phyloP scores from a whole-genome alignment of 2,329 filamentous ascomycete species.

The Colletotrichum zoysiae region DNA sequence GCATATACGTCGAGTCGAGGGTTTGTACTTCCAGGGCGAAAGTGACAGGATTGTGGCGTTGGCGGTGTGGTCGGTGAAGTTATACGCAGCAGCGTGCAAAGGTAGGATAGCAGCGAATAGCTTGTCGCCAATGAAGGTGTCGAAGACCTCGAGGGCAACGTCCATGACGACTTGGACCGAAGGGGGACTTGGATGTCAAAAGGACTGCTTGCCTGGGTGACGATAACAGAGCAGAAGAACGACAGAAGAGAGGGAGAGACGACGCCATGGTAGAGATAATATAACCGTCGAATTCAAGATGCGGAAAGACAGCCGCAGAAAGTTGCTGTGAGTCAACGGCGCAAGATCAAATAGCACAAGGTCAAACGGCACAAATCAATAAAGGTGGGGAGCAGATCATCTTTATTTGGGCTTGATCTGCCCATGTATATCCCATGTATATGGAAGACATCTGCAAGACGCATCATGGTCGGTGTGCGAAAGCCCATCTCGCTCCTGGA shows the following conservation, averaged over 20 bases:
- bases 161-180: conserved; percentile 74
- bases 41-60: conserved; percentile 69
- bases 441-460: neutral
- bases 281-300: conserved; percentile 24
- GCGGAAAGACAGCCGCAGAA: conserved; percentile 7
- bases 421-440: neutral
- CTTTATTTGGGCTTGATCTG: neutral
- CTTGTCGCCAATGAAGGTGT: conserved; percentile 85
- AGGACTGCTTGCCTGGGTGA: neutral
- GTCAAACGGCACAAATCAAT: neutral
- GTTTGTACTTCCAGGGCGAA: conserved; percentile 76
- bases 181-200: neutral
- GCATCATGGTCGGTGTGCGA: neutral
- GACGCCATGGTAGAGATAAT: conserved; percentile 8
- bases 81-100: conserved; percentile 64
- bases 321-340: conserved; percentile 11
- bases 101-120: conserved; percentile 81
- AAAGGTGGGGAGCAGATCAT: neutral
- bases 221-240: neutral
- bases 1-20: conserved; percentile 78
- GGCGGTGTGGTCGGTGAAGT: conserved; percentile 62
- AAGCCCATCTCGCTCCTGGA: conserved; percentile 2
- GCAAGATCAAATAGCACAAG: neutral
- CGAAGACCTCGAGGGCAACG: conserved; percentile 86
- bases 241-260: conserved; percentile 13